Base-by-base conservation (phyloP, 148 eudicot genomes). In the Spergularia bocconei region DNA sequence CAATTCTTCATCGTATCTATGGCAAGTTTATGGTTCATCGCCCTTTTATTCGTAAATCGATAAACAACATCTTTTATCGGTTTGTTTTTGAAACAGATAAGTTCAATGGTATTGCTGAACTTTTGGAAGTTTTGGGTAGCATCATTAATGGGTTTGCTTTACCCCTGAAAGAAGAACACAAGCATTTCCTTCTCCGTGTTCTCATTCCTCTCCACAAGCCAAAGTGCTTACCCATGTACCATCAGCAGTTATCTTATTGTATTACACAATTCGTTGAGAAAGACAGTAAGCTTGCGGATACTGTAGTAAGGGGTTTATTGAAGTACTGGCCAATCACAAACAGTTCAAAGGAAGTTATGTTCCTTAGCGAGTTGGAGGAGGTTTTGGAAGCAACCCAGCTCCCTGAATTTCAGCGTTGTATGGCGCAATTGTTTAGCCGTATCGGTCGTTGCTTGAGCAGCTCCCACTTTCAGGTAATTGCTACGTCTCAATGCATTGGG, bases 301-400 rank as follows among this genome's bases (percentile, higher is more conserved):
- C 96, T 41, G 91, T 93, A 17, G 89, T 93, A 63, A 87, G 97
- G 80, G 97, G 98, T 19, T 77, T 93, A 55, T 80, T 93, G 78
- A 87, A 88, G 80, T 90, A 86, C 83, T 93, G 97, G 95, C 95
- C 95, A 17, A 81, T 93, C 79, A 93, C 98, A n/a, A 93, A 93
- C 75, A 93, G 98, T 83, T 87, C 98, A 39, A 93, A 93, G 88
- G 98, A 93, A 83, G 96, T 89, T 59, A 91, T 93, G 98, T 93
- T 93, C 64, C 82, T 93, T 15, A 88, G 93, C 75, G 98, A 93
- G 79, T 85, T 93, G 66, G 98, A 93, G 77, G 98, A 91, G 79
- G 96, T 93, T 66, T 83, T 93, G 82, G 98, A 93, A 87, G 90
- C 93, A 53, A 93, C 96, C 76, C 98, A 91, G 73, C 82, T 83